Conservation (phyloP, 1,284 basidiomycete species). For the Microbotryum lychnidis-dioicae region DNA sequence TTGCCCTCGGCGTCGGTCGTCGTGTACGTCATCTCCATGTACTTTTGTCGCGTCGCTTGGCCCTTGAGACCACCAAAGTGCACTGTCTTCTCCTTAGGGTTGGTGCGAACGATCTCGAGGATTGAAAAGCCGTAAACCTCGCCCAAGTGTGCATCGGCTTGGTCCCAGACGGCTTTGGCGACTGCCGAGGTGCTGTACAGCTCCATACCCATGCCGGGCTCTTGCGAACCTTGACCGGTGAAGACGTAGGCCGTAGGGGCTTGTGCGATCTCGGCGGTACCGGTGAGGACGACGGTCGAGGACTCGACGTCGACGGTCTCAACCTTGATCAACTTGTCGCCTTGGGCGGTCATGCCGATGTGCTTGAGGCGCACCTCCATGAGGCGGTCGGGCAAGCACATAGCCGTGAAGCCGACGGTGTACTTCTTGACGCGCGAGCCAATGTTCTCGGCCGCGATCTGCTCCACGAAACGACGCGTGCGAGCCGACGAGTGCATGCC, state of each 20-base stretch:
- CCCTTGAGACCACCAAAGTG: slow-evolving; percentile 99
- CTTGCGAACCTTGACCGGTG: slow-evolving; percentile 97
- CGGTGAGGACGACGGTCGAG: slow-evolving; percentile 85
- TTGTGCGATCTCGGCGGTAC: slow-evolving; percentile 86
- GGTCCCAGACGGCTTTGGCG: slow-evolving; percentile 93
- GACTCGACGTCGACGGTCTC: slow-evolving; percentile 69
- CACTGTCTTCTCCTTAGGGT: slow-evolving; percentile 93
- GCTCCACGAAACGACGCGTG: slow-evolving; percentile 86
- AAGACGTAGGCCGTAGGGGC: slow-evolving; percentile 92
- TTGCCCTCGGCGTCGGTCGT: slow-evolving; percentile 80
- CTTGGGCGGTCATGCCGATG: slow-evolving; percentile 74
- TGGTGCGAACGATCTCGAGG: slow-evolving; percentile 90
- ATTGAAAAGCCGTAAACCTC: slow-evolving; percentile 97
- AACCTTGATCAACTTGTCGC: slow-evolving; percentile 85
- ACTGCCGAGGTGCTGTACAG: slow-evolving; percentile 87
- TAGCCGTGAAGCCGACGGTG: slow-evolving; percentile 86
- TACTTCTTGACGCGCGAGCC: slow-evolving; percentile 86
- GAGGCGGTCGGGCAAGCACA: slow-evolving; percentile 91
- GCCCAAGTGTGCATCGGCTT: slow-evolving; percentile 84
- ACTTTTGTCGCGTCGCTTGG: slow-evolving; percentile 91
- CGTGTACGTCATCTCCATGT: slow-evolving; percentile 99
- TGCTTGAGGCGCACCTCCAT: slow-evolving; percentile 83
- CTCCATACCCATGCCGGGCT: slow-evolving; percentile 99
- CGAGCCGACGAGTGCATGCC: slow-evolving; percentile 96
- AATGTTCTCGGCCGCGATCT: slow-evolving; percentile 82